Conservation (phyloP, 352 stramenopile species). For the Globisporangium mamillatum region DNA sequence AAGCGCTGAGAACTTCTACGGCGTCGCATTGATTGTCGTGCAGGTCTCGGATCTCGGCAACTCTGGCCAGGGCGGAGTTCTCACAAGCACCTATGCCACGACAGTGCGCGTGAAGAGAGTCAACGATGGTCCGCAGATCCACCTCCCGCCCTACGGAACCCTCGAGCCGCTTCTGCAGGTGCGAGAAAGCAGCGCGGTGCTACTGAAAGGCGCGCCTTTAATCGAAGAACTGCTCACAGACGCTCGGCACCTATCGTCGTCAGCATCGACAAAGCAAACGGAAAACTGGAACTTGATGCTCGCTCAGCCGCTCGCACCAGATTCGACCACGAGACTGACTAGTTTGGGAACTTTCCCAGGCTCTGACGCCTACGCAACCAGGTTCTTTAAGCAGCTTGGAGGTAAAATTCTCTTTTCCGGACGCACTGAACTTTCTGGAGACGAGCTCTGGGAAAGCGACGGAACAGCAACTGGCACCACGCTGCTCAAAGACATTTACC, state of each 20-base stretch:
- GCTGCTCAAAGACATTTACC: slow-evolving; percentile 66
- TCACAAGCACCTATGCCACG: slow-evolving; percentile 31
- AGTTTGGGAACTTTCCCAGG: slow-evolving; percentile 20
- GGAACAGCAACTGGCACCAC: slow-evolving; percentile 56
- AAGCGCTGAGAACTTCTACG: slow-evolving; percentile 27
- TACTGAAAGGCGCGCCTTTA: slow-evolving; percentile 38
- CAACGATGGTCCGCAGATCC: slow-evolving; percentile 39
- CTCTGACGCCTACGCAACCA: slow-evolving; percentile 9
- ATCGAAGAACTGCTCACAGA: slow-evolving; percentile 11
- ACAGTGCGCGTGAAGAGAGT: slow-evolving; percentile 32
- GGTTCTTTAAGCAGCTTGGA: slow-evolving; percentile 22
- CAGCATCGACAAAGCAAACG: background rate
- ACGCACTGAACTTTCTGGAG: slow-evolving; percentile 15
- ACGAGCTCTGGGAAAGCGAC: slow-evolving; percentile 83
- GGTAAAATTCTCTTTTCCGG: slow-evolving; percentile 36
- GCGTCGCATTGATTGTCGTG: slow-evolving; percentile 37
- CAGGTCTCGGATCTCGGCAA: slow-evolving; percentile 40
- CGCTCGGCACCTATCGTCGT: background rate
- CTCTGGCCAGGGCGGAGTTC: slow-evolving; percentile 24
- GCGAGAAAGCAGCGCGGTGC: slow-evolving; percentile 32
- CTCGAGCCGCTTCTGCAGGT: slow-evolving; percentile 34
- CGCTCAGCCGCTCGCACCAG: slow-evolving; percentile 19
- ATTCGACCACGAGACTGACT: slow-evolving; percentile 24
- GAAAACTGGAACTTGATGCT: slow-evolving; percentile 31
- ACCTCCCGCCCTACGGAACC: slow-evolving; percentile 36